These are phyloP conservation scores for Lecanicillium sp. DNA, from an alignment of 2,329 filamentous ascomycete genomes.

Conservation along the genomic window DNA sequence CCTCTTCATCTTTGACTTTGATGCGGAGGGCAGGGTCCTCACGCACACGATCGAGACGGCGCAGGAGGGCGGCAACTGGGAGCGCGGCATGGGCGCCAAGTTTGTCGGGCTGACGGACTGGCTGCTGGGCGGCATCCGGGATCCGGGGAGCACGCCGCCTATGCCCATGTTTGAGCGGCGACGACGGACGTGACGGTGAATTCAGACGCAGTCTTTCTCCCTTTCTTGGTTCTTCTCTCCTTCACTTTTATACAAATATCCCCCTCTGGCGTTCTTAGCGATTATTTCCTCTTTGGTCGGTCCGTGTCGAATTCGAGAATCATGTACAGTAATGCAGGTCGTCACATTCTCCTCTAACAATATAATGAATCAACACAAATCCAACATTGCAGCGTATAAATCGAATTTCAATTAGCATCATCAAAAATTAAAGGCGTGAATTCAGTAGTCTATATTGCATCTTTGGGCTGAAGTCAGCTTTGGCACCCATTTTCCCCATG, in stretches of 20 bases:
- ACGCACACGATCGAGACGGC: conserved; percentile 93
- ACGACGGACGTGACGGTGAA: conserved; percentile 21
- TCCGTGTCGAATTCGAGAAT: not conserved
- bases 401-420: too few species aligned
- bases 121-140: conserved; percentile 73
- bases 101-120: conserved; percentile 93
- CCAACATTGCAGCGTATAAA: too few species aligned
- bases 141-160: conserved; percentile 27
- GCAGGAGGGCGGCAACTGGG: conserved; percentile 76
- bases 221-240: not conserved
- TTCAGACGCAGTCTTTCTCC: too few species aligned
- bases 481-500: too few species aligned
- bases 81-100: conserved; percentile 70
- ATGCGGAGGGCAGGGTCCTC: conserved; percentile 73
- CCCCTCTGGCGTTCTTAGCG: conserved; percentile 8
- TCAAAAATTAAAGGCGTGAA: too few species aligned
- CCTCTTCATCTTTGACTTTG: conserved; percentile 93
- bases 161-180: conserved; percentile 32
- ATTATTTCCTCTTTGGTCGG: not conserved
- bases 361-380: too few species aligned
- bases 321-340: not conserved
- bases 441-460: too few species aligned
- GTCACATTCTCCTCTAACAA: too few species aligned
- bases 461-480: too few species aligned
- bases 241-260: not conserved